Conservation (phyloP, 2,329 filamentous ascomycete genomes). For the Botrytis aclada region DNA sequence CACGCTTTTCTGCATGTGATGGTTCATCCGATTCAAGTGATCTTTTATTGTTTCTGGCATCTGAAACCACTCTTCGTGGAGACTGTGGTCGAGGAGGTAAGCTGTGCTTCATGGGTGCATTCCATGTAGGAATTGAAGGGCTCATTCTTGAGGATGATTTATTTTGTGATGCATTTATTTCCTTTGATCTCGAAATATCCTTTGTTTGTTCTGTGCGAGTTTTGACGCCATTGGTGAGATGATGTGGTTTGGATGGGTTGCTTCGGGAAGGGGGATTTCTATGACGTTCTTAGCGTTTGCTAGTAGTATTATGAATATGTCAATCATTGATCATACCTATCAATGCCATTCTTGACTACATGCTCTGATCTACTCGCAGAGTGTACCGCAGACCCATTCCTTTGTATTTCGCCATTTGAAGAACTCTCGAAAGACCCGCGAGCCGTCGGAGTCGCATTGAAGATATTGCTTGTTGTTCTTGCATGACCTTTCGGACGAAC, state of each 20-base stretch:
- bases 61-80: conserved; percentile 23
- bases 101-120: conserved; percentile 27
- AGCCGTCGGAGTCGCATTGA: conserved; percentile 28
- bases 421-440: conserved; percentile 27
- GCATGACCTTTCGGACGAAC: conserved; percentile 24
- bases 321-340: conserved; percentile 14
- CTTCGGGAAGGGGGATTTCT: conserved; percentile 23
- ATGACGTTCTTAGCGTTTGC: background rate
- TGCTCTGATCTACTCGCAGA: conserved; percentile 17
- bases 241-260: conserved; percentile 54
- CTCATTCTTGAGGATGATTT: conserved; percentile 11
- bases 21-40: conserved; percentile 30
- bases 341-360: conserved; percentile 15
- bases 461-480: conserved; percentile 27
- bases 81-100: conserved; percentile 34
- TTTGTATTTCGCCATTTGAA: conserved; percentile 21
- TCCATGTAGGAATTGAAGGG: conserved; percentile 17
- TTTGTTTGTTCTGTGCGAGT: background rate
- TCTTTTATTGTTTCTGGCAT: conserved; percentile 31
- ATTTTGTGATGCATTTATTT: background rate
- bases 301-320: background rate
- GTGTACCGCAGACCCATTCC: conserved; percentile 25
- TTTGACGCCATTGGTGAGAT: conserved; percentile 29
- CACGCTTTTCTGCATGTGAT: conserved; percentile 33
- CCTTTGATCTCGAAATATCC: conserved; percentile 9